A percentile compares a stretch with the other conserved stretches of the same genome.
Conservation (phyloP, 345 rosid genomes). For the Gossypium stocksii region DNA sequence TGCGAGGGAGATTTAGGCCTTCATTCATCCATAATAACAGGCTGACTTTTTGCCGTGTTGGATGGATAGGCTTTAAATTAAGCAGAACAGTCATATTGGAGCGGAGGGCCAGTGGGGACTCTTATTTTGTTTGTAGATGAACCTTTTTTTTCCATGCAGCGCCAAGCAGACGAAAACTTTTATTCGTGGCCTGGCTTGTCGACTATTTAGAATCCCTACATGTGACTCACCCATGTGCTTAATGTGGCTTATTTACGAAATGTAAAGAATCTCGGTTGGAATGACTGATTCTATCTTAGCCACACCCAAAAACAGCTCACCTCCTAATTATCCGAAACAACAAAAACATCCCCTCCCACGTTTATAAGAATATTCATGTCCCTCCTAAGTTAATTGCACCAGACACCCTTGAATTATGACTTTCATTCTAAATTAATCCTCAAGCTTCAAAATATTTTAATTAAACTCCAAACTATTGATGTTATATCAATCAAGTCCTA, state of each 20-base stretch:
- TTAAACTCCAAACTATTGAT: no score
- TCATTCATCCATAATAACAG: not conserved
- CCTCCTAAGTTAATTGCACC: no score
- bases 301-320: no score
- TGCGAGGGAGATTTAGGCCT: not conserved
- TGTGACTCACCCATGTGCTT: slow-evolving; percentile 18
- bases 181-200: slow-evolving; percentile 19
- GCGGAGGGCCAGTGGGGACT: not conserved
- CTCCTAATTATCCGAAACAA: no score
- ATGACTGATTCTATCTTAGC: not conserved
- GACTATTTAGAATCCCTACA: not conserved
- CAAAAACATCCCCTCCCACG: not conserved
- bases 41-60: slow-evolving; percentile 24
- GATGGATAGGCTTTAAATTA: slow-evolving; percentile 26
- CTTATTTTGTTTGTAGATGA: slow-evolving; percentile 21
- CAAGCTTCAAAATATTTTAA: no score
- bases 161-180: not conserved
- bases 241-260: slow-evolving; percentile 3
- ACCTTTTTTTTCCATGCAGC: not conserved
- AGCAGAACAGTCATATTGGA: slow-evolving; percentile 23
- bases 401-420: no score
- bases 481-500: no score
- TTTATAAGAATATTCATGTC: not conserved
- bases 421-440: no score
- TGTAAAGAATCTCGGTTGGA: not conserved